Base-by-base conservation (phyloP, 1,139 yeast species). In the Yamadazyma sp. region DNA sequence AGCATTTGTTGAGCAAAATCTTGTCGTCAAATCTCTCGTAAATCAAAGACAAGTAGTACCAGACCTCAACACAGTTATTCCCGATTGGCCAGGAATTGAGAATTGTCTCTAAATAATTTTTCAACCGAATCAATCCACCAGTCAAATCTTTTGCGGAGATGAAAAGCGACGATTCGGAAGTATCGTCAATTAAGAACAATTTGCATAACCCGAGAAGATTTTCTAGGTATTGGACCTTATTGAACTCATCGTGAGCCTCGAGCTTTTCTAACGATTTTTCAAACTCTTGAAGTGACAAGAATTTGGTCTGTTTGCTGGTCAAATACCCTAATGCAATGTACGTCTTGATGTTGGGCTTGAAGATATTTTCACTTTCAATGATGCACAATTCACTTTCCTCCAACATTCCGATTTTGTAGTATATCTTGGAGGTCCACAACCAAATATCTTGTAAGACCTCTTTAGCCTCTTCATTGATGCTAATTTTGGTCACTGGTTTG, bases 381-480 rank as follows among this genome's bases (percentile, higher is more conserved):
- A 88, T 72, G 38, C 95, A 86, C 46, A 79, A 82, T 50, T 81
- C 83, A 9, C 91, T 80, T 43, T 87, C 95, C 6, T 67, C 74
- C 3, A 62, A 48, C 39, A 78, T 64, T 1, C 76, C 81, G 4
- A 77, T 70, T 47, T 79, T 76, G 49, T 77, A 64, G 57, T 87
- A 89, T 28, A 87, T 64, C 31, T 75, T 75, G 1, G 89, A 75
- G 0, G 87, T 73, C 79, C 88, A 79, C 38, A 88, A 59, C 96
- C 96, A 89, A 10, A 87, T 55, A 25, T 71, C 72, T 51, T 83
- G 87, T 38, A 83, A 58, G 9, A 81, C 58, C 43, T 59, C 62
- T 39, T 66, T 43, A 12, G 45, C 41, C 14, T 47, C 44, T 11
- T 49, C 53, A 30, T 36, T 33, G 6, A 49, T 34, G 16, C 38